These are phyloP conservation scores for Leptodermis oblonga DNA, from an alignment of 257 asterid species.

Conservation along the genomic window DNA sequence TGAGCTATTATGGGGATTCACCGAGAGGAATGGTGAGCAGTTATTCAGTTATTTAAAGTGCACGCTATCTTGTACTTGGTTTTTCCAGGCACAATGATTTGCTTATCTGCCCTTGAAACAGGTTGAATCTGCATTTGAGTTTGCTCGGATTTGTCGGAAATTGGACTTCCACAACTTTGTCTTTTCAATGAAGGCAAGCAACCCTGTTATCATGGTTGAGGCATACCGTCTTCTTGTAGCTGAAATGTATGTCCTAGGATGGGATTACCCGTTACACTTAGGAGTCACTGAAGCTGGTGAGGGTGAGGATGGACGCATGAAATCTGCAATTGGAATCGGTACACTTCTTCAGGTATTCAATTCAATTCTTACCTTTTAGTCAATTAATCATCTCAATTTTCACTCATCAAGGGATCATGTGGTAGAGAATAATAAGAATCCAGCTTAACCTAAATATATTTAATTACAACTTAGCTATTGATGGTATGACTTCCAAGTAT, in stretches of 20 bases:
- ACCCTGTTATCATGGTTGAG: slow-evolving; percentile 96
- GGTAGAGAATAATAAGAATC: background rate
- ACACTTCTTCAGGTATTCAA: slow-evolving; percentile 85
- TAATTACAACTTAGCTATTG: background rate
- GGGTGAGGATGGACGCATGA: slow-evolving; percentile 99
- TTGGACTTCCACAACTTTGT: slow-evolving; percentile 93
- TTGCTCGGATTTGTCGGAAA: slow-evolving; percentile 87
- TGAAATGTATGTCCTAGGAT: slow-evolving; percentile 95
- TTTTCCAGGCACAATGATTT: slow-evolving; percentile 11
- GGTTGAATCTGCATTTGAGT: slow-evolving; percentile 99
- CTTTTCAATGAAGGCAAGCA: slow-evolving; percentile 99
- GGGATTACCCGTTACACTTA: slow-evolving; percentile 98
- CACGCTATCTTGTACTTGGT: background rate
- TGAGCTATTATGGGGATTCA: slow-evolving; percentile 98
- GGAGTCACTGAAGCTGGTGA: slow-evolving; percentile 99
- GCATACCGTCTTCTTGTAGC: slow-evolving; percentile 97
- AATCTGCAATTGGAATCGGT: slow-evolving; percentile 98
- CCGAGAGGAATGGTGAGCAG: slow-evolving; percentile 95
- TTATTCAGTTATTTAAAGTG: slow-evolving; percentile 13
- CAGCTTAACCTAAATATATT: background rate
- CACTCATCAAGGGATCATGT: slow-evolving; percentile 1
- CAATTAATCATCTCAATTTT: background rate
- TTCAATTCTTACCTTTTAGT: slow-evolving; percentile 7
- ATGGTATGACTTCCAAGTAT: background rate
- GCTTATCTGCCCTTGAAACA: slow-evolving; percentile 30